Conservation (phyloP, 768 basidiomycete species). For the Macrolepiota albuminosa region DNA sequence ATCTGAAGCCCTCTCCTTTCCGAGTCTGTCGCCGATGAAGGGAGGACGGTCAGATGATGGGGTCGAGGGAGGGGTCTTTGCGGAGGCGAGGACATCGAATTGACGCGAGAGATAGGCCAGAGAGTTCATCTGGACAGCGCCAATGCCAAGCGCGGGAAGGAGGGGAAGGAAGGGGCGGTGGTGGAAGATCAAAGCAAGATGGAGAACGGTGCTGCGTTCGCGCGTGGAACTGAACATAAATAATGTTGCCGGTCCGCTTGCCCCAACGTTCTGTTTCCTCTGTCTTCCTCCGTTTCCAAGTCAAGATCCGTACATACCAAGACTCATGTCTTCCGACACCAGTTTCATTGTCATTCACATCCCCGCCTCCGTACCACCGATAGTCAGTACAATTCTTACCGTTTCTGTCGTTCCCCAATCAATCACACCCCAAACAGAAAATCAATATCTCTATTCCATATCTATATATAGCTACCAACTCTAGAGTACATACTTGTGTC, state of each 20-base stretch:
- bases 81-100: constrained; percentile 68
- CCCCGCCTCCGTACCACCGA: not conserved
- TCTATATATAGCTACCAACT: not conserved
- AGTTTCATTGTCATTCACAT: not conserved
- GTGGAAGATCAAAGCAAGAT: constrained; percentile 12
- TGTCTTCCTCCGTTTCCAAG: not conserved
- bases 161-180: not conserved
- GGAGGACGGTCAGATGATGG: constrained; percentile 35
- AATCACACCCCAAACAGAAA: not conserved
- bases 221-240: constrained; percentile 9
- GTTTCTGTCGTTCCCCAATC: not conserved
- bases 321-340: constrained; percentile 3
- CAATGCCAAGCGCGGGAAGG: constrained; percentile 1
- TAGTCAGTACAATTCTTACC: not conserved
- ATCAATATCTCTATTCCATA: not conserved
- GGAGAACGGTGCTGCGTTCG: constrained; percentile 6
- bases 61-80: constrained; percentile 56
- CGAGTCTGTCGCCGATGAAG: constrained; percentile 22
- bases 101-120: constrained; percentile 77
- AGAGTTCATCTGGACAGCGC: constrained; percentile 61
- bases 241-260: constrained; percentile 8
- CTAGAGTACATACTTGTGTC: constrained; percentile 50
- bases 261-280: constrained; percentile 8
- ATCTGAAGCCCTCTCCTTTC: constrained; percentile 19
- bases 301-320: constrained; percentile 11